Evolutionary conservation across 192 early-diverging fungal genomes (phyloP), one percentile per base, ranked within the genome.

Genomic region (Entomortierella chlamydospora): DNA sequence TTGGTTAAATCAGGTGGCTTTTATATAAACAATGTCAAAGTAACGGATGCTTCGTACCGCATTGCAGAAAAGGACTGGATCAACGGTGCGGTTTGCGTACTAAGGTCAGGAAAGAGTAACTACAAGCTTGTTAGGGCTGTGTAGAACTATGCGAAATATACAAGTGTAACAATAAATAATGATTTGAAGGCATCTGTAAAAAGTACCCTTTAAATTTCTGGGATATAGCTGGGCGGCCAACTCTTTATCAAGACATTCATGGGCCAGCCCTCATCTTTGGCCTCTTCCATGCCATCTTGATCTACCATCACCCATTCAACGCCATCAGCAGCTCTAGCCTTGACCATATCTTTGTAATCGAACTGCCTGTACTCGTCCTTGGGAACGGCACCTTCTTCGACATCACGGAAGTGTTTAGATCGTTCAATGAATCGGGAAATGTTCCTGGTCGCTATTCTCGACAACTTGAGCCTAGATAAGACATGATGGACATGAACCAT

Each of bases 81-180:
- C 20, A 91, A 93, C 63, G 88, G 84, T 20, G 65, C 81, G 1
- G 85, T 95, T 18, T 92, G 89, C 34, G 73, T 94, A 10, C 52
- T 98, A 4, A 73, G 95, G 39, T 88, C 87, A 10, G 96, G 96
- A 42, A 98, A 95, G 83, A 89, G 86, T 45, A 91, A 93, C 37
- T 93, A 95, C 57, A 83, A 82, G 33, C 73, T 97, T 37, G 66
- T 95, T 1, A 73, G 60, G 63, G 58, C 76, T 58, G 18, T 49
- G 49, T 78, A 29, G 6, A 54, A 4, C n/a, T n/a, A 54, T 2
- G 22, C 62, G 25, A 73, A 37, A 10, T 57, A 57, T 29, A 41
- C 7, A 34, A 62, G 7, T 33, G 31, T 20, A 45, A 43, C 37
- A 39, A 42, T n/a, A n/a, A n/a, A n/a, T n/a, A n/a, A n/a, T n/a